Base-by-base conservation (phyloP, 75 land plant genomes). In the Chamaecyparis obtusa region DNA sequence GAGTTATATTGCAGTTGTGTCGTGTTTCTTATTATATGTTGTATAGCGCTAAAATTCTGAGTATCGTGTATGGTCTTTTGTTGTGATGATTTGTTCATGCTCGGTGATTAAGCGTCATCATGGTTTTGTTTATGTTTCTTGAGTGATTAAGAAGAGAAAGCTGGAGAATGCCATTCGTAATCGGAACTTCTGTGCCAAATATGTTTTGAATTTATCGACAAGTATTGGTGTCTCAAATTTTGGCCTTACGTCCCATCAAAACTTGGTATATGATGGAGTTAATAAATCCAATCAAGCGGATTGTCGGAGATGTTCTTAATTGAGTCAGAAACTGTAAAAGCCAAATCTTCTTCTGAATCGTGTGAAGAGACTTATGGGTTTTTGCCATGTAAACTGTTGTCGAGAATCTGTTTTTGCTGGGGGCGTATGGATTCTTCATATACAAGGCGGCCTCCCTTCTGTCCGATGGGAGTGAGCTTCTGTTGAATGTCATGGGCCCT, bases 291-390 rank as follows among this genome's bases (percentile, higher is more conserved):
- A 32, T 74, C 13, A 3, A 33, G 13, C 1, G 36, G 24, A 24
- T 1, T 24, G 37, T 36, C 76, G 3, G 33, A 74, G 11, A 2
- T 14, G 13, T 74, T 32, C 33, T 74, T 74, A 14, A 32, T 11
- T 2, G 36, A 30, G 35, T 37, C 15, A 7, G 44, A 83, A 24
- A n/a, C 37, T 83, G 46, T 44, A 43, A 24, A 19, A 83, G 19
- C 84, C 46, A 83, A 21, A 27, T 57, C 44, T 15, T 79, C 85
- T 35, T 44, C 86, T 27, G 30, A 30, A 10, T n/a, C 16, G 39
- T 96, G 97, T 79, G 96, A 96, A 60, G 89, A 92, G 92, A 91
- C 93, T 2, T 96, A 96, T 85, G 97, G 97, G 32, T 88, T 96
- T 72, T 16, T 96, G 88, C 97, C 97, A 14, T 95, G 97, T 86